These are phyloP conservation scores for Phytophthora sp. DNA, from an alignment of 352 stramenopile species.

Conservation along the genomic window DNA sequence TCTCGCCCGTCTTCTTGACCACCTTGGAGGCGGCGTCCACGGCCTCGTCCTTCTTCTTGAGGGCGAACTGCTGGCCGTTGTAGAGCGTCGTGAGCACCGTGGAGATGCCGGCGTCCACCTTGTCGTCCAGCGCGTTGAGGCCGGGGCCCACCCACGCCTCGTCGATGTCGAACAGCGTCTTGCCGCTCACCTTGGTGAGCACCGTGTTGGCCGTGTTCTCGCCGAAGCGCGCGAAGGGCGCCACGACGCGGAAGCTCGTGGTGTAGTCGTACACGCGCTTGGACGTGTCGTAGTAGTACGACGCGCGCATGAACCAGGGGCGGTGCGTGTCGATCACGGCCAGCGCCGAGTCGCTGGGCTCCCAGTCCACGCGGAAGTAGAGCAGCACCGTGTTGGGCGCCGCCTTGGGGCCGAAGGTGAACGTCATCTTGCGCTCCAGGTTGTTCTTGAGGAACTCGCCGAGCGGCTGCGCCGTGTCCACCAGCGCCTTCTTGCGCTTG, in stretches of 20 bases:
- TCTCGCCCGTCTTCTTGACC: constrained; percentile 22
- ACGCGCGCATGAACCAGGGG: constrained; percentile 59
- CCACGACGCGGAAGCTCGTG: constrained; percentile 70
- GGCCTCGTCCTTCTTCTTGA: constrained; percentile 67
- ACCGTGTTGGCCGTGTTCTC: constrained; percentile 65
- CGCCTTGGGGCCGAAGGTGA: constrained; percentile 36
- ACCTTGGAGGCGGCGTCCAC: too few relatives aligned
- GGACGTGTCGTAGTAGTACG: constrained; percentile 77
- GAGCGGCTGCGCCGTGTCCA: constrained; percentile 36
- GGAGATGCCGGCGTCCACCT: constrained; percentile 61
- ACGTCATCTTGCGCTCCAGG: constrained; percentile 40
- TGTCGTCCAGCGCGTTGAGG: constrained; percentile 61
- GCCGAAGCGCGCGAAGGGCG: constrained; percentile 57
- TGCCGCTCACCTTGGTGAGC: constrained; percentile 58
- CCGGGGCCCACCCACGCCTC: constrained; percentile 48
- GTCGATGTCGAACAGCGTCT: constrained; percentile 60
- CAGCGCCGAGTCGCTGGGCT: neutral
- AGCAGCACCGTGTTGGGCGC: constrained; percentile 32
- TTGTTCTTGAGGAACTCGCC: constrained; percentile 34
- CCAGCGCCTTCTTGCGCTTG: constrained; percentile 44
- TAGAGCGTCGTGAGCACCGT: constrained; percentile 55
- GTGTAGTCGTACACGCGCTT: constrained; percentile 83
- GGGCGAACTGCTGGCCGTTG: constrained; percentile 56
- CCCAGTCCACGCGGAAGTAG: constrained; percentile 33
- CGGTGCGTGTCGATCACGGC: constrained; percentile 28